A percentile compares a stretch with the other conserved stretches of the same genome.
Evolutionary conservation across 768 basidiomycete species (phyloP).

Genomic region (Piloderma croceum): DNA sequence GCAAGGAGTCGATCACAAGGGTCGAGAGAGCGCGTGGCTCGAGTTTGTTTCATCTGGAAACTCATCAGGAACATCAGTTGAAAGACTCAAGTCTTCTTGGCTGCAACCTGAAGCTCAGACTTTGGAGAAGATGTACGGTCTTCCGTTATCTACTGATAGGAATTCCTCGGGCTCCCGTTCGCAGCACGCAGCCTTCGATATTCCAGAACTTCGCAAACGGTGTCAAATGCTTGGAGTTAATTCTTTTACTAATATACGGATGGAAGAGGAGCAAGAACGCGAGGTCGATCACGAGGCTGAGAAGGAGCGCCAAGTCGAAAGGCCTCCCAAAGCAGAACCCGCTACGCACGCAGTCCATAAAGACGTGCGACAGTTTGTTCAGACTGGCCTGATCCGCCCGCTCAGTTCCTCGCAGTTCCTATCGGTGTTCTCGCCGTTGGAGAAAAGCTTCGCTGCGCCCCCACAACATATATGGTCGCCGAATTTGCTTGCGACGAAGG

Average conservation of each 20-base stretch:
- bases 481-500: constrained; percentile 9
- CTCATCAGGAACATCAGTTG: constrained; percentile 6
- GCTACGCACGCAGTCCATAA: constrained; percentile 18
- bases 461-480: too few relatives aligned
- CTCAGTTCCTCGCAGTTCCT: too few relatives aligned
- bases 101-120: too few relatives aligned
- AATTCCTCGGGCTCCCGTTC: too few relatives aligned
- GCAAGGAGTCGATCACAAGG: constrained; percentile 30
- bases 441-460: too few relatives aligned
- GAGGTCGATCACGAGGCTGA: constrained; percentile 20
- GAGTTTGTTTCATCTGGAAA: constrained; percentile 10
- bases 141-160: constrained; percentile 5
- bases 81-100: too few relatives aligned
- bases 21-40: constrained; percentile 20
- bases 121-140: too few relatives aligned
- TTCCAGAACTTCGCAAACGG: constrained; percentile 21
- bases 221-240: constrained; percentile 25
- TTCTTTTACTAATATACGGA: too few relatives aligned
- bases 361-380: constrained; percentile 18
- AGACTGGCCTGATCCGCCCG: too few relatives aligned
- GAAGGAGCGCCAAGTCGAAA: constrained; percentile 15
- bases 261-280: constrained; percentile 23
- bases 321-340: constrained; percentile 9
- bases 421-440: too few relatives aligned
- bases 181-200: too few relatives aligned